These are phyloP conservation scores for Davidsoniella eucalypti DNA, from an alignment of 2,329 filamentous ascomycete genomes.

Conservation along the genomic window DNA sequence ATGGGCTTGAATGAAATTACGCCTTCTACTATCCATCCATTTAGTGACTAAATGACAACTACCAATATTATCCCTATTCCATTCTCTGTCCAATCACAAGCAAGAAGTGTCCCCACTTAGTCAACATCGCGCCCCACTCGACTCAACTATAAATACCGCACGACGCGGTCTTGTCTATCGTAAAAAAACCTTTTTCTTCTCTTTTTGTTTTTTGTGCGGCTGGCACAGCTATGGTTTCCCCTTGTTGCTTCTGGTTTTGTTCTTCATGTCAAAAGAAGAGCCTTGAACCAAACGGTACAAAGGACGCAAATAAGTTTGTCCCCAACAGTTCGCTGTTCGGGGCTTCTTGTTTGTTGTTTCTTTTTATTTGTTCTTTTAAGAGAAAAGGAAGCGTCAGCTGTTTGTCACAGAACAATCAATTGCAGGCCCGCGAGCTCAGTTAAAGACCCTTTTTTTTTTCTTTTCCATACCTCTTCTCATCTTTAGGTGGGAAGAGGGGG, in stretches of 20 bases:
- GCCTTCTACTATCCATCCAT: too few species aligned
- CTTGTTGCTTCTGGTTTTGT: slow-evolving; percentile 13
- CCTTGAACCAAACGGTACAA: too few species aligned
- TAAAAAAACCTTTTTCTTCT: slow-evolving; percentile 1
- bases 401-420: slow-evolving; percentile 14
- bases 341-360: background rate
- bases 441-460: background rate
- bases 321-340: slow-evolving; percentile 1
- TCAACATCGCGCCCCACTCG: background rate
- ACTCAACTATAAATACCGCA: background rate
- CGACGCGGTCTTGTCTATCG: background rate
- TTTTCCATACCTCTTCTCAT: background rate
- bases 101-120: background rate
- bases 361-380: background rate
- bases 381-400: slow-evolving; percentile 12
- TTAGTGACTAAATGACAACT: background rate
- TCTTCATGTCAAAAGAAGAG: too few species aligned
- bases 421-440: slow-evolving; percentile 14
- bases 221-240: slow-evolving; percentile 14
- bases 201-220: slow-evolving; percentile 13
- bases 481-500: background rate
- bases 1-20: too few species aligned
- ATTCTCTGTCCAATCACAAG: background rate
- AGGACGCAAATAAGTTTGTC: background rate
- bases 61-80: background rate